These are phyloP conservation scores for Talaromyces atroroseus DNA, from an alignment of 2,329 filamentous ascomycete genomes.

Conservation along the genomic window DNA sequence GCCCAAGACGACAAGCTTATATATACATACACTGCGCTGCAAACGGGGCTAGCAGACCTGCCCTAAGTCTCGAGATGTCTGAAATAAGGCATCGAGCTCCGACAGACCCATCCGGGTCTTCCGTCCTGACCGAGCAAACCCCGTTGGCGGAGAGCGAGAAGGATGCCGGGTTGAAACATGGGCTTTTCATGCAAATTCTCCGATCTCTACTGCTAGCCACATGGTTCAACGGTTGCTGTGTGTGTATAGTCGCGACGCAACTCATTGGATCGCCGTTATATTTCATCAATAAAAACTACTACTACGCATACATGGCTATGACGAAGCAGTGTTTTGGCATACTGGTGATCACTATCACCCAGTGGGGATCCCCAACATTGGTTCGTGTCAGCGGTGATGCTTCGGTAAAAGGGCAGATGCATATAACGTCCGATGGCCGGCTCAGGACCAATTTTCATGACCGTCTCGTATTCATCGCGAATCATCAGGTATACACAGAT, in stretches of 20 bases:
- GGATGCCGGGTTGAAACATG: conserved; percentile 41
- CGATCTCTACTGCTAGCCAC: conserved; percentile 40
- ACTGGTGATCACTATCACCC: conserved; percentile 56
- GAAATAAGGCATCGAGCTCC: conserved; percentile 30
- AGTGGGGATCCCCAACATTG: conserved; percentile 60
- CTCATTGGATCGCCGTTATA: conserved; percentile 57
- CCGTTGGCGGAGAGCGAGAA: conserved; percentile 17
- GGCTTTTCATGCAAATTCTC: conserved; percentile 39
- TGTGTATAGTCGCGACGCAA: conserved; percentile 50
- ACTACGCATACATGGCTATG: conserved; percentile 60
- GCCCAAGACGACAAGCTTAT: neutral
- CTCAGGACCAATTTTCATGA: conserved; percentile 57
- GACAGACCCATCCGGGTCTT: conserved; percentile 14
- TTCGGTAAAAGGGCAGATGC: conserved; percentile 55
- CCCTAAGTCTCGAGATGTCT: conserved; percentile 21
- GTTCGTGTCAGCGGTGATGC: conserved; percentile 58
- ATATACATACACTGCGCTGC: neutral
- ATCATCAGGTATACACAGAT: conserved; percentile 65
- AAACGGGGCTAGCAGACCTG: neutral
- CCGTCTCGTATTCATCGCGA: conserved; percentile 57
- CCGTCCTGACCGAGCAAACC: conserved; percentile 17
- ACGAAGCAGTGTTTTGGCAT: conserved; percentile 62
- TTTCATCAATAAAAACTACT: conserved; percentile 55
- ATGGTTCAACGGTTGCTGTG: conserved; percentile 41
- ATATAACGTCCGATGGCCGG: conserved; percentile 51